Conservation (phyloP, 495 filamentous ascomycete genomes). For the Talaromyces trachyspermus region DNA sequence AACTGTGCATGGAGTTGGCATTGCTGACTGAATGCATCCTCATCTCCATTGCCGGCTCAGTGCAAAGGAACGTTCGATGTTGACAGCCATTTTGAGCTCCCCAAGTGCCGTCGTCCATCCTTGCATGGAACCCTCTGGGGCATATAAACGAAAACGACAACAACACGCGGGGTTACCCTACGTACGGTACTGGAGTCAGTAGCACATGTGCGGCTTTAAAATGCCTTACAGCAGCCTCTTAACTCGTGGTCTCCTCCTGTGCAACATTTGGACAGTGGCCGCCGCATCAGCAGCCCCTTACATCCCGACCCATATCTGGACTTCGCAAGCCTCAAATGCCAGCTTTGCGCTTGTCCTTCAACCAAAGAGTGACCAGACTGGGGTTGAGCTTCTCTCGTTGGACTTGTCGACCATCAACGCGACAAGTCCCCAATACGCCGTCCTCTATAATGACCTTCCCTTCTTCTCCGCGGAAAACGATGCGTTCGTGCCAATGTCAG, state of each 20-base stretch:
- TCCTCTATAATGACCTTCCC: slow-evolving; percentile 55
- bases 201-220: too few relatives aligned
- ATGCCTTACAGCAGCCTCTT: slow-evolving; percentile 1
- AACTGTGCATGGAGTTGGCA: too few relatives aligned
- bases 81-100: too few relatives aligned
- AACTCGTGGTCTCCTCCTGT: slow-evolving; percentile 13
- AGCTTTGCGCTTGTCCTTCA: slow-evolving; percentile 55
- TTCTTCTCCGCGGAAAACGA: slow-evolving; percentile 51
- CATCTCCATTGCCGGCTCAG: too few relatives aligned
- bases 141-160: too few relatives aligned
- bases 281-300: slow-evolving; percentile 54
- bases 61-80: too few relatives aligned
- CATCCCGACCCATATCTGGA: slow-evolving; percentile 59
- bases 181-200: too few relatives aligned
- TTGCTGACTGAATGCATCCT: too few relatives aligned
- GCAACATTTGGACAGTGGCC: slow-evolving; percentile 13
- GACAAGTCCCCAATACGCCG: slow-evolving; percentile 44
- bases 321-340: slow-evolving; percentile 39
- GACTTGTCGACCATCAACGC: slow-evolving; percentile 52
- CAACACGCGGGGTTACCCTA: too few relatives aligned
- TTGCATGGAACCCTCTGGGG: too few relatives aligned
- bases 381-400: slow-evolving; percentile 51
- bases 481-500: slow-evolving; percentile 57
- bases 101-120: too few relatives aligned
- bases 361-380: slow-evolving; percentile 29